phyloP scores from a whole-genome alignment of 2,329 filamentous ascomycete genomes.

The Alternaria viburni region DNA sequence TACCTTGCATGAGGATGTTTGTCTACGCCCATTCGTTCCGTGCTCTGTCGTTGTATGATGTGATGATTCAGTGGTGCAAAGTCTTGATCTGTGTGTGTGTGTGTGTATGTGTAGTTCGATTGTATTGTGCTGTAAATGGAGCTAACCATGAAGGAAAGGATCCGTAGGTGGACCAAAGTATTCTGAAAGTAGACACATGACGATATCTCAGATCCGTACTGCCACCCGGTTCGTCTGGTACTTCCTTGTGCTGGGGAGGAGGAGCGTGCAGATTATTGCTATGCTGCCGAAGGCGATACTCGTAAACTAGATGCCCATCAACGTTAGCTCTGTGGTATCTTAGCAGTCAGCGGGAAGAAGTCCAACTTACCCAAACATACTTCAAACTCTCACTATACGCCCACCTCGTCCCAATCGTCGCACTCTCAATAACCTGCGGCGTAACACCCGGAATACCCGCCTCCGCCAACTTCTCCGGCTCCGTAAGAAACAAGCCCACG shows the following conservation, averaged over 20 bases:
- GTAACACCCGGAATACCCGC: constrained; percentile 35
- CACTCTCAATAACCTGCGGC: constrained; percentile 31
- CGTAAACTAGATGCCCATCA: constrained; percentile 18
- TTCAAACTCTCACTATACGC: constrained; percentile 40
- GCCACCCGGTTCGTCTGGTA: constrained; percentile 43
- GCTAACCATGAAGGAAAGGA: no score
- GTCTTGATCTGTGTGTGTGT: no score
- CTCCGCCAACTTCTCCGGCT: constrained; percentile 22
- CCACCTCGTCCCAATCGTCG: constrained; percentile 36
- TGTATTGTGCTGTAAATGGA: no score
- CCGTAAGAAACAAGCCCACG: constrained; percentile 40
- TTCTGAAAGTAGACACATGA: no score
- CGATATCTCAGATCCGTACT: no score
- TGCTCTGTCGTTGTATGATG: no score
- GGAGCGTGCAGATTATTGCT: constrained; percentile 36
- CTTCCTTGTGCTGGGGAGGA: constrained; percentile 41
- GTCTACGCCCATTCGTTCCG: neutral
- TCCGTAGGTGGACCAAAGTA: no score
- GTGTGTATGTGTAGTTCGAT: no score
- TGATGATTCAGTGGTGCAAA: no score
- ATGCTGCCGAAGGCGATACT: constrained; percentile 38
- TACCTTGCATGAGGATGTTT: neutral
- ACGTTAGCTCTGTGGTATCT: neutral
- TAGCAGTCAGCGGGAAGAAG: neutral
- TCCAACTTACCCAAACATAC: constrained; percentile 32